Evolutionary conservation across 345 rosid genomes (phyloP).

Genomic region (Syzygium grande): DNA sequence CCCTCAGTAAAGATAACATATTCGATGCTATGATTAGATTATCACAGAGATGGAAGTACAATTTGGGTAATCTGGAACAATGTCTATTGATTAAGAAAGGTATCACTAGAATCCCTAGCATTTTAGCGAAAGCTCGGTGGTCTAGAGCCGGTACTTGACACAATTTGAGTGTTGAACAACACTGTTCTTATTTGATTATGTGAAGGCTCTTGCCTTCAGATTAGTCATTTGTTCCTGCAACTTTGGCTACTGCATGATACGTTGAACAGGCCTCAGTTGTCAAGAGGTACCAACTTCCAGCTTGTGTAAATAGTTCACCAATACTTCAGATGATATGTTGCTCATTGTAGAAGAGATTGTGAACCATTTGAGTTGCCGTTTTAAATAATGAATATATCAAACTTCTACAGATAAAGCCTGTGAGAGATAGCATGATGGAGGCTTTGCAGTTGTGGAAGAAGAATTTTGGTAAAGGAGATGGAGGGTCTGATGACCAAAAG

Average conservation of each 20-base stretch:
- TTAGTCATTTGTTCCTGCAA: not conserved
- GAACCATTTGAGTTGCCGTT: not conserved
- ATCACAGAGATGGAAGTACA: not conserved
- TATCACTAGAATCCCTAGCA: not conserved
- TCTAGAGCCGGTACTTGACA: not conserved
- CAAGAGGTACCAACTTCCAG: not conserved
- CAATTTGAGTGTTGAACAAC: not conserved
- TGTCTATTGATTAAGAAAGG: not conserved
- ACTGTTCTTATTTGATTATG: accelerated
- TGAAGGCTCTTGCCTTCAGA: not conserved
- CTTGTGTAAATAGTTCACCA: not conserved
- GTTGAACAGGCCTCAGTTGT: not conserved
- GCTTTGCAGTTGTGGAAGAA: constrained; percentile 92
- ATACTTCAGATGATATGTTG: not conserved
- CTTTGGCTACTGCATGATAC: not conserved
- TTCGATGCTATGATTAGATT: not conserved
- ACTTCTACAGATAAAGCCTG: constrained; percentile 75
- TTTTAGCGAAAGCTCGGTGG: not conserved
- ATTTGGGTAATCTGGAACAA: not conserved
- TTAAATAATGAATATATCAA: not conserved
- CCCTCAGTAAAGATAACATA: not conserved
- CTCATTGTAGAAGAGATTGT: not conserved
- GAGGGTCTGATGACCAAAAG: constrained; percentile 51
- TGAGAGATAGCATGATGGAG: constrained; percentile 89
- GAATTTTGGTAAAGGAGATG: constrained; percentile 72